A percentile compares a stretch with the other conserved stretches of the same genome.
Evolutionary conservation across 1,284 basidiomycete genomes (phyloP).

Genomic region (Moesziomyces antarcticus): DNA sequence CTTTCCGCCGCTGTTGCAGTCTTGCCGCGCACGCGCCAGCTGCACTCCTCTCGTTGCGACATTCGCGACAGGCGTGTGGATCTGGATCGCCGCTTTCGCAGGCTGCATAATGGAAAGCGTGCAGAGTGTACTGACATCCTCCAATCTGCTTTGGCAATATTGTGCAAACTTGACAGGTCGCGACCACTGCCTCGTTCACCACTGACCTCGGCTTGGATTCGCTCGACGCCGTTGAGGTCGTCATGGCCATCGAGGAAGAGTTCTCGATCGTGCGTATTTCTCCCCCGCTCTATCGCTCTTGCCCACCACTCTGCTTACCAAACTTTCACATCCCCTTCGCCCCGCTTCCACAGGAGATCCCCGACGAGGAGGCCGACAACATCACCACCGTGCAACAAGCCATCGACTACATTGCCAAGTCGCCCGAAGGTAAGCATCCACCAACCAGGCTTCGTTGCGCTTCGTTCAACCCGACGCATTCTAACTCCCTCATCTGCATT

Average conservation of each 20-base stretch:
- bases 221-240: constrained; percentile 96
- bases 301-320: not conserved
- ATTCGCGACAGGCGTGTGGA: too few relatives aligned
- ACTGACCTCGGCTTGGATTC: constrained; percentile 94
- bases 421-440: constrained; percentile 76
- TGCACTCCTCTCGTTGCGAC: not conserved
- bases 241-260: constrained; percentile 99
- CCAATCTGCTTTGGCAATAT: not conserved
- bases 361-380: constrained; percentile 96
- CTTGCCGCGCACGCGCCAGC: not conserved
- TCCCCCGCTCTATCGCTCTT: not conserved
- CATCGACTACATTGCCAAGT: constrained; percentile 96
- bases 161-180: constrained; percentile 74
- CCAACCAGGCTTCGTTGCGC: too few relatives aligned
- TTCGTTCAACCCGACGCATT: too few relatives aligned
- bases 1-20: not conserved
- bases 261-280: constrained; percentile 66
- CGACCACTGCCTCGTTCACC: constrained; percentile 80
- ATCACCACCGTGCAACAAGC: constrained; percentile 95
- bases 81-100: too few relatives aligned
- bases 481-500: not conserved
- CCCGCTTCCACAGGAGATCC: constrained; percentile 79
- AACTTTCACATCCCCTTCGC: not conserved
- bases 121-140: constrained; percentile 4
- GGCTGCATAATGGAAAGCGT: too few relatives aligned